These are phyloP conservation scores for Penicillium sp. DNA, from an alignment of 2,329 filamentous ascomycete species.

Conservation along the genomic window DNA sequence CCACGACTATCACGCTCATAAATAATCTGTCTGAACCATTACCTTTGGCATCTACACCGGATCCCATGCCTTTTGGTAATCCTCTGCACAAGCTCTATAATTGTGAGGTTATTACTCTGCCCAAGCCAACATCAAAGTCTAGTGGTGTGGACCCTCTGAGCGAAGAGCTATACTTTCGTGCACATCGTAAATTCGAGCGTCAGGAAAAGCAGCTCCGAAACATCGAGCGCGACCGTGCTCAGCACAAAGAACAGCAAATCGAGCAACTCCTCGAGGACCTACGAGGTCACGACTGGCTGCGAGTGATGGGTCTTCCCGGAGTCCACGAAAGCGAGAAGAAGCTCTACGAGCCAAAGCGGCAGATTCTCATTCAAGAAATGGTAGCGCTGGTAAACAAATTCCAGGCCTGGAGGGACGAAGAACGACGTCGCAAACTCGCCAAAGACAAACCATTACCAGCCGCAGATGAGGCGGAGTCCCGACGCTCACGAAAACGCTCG, in stretches of 20 bases:
- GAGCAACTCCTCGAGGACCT: constrained; percentile 74
- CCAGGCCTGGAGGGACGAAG: constrained; percentile 80
- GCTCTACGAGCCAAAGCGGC: constrained; percentile 79
- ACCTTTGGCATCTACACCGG: constrained; percentile 19
- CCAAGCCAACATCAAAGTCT: constrained; percentile 5
- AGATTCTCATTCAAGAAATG: constrained; percentile 81
- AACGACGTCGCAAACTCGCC: constrained; percentile 76
- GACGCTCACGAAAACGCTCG: constrained; percentile 15
- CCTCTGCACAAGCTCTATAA: constrained; percentile 39
- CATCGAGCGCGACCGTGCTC: constrained; percentile 64
- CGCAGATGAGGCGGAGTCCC: constrained; percentile 10
- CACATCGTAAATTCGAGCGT: constrained; percentile 60
- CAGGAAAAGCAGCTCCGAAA: constrained; percentile 68
- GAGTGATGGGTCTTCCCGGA: constrained; percentile 83
- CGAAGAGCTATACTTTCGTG: constrained; percentile 56
- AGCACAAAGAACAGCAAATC: constrained; percentile 66
- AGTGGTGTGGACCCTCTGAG: constrained; percentile 53
- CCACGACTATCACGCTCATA: constrained; percentile 70
- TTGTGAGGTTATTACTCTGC: constrained; percentile 31
- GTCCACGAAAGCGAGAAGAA: constrained; percentile 83
- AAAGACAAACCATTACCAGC: constrained; percentile 57
- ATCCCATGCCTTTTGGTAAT: constrained; percentile 35
- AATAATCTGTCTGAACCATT: constrained; percentile 53
- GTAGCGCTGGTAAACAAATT: constrained; percentile 83
- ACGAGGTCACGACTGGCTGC: constrained; percentile 88